Percentiles rank a stretch among this genome's conserved stretches.
phyloP scores from a whole-genome alignment of 73 alveolate species.

The Effrenium voratum region DNA sequence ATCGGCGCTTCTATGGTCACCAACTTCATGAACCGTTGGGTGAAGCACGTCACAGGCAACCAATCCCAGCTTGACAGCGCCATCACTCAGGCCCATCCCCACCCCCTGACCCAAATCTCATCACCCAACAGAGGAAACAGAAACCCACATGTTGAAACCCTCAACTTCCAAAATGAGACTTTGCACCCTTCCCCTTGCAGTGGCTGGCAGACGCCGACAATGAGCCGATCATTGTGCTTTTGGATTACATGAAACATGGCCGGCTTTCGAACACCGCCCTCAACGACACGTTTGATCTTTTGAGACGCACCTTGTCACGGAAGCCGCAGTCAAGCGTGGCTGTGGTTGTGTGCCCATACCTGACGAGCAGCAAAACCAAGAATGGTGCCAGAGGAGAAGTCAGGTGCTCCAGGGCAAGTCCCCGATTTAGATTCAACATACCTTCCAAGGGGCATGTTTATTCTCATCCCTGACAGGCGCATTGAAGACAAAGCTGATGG shows the following conservation, averaged over 20 bases:
- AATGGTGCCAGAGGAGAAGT: not conserved
- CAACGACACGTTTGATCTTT: not conserved
- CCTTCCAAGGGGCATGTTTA: too few relatives aligned
- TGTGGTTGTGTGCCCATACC: not conserved
- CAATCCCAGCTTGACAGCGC: not conserved
- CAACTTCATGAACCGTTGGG: not conserved
- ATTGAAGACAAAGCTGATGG: not conserved
- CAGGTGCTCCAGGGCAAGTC: not conserved
- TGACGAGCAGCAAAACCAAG: not conserved
- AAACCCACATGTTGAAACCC: not conserved
- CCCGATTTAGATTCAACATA: too few relatives aligned
- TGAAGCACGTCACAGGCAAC: not conserved
- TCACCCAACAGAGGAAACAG: not conserved
- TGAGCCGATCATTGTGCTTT: not conserved
- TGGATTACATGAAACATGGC: not conserved
- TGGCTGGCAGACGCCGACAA: not conserved
- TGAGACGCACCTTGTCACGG: not conserved
- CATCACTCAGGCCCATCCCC: not conserved
- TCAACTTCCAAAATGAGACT: too few relatives aligned
- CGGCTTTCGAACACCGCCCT: not conserved
- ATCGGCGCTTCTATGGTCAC: not conserved
- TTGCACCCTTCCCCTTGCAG: too few relatives aligned
- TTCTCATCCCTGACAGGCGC: not conserved
- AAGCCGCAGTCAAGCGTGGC: not conserved
- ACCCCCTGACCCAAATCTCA: not conserved